Evolutionary conservation across 176 grass and related monocot species (phyloP).

Genomic region (Poa pratensis): DNA sequence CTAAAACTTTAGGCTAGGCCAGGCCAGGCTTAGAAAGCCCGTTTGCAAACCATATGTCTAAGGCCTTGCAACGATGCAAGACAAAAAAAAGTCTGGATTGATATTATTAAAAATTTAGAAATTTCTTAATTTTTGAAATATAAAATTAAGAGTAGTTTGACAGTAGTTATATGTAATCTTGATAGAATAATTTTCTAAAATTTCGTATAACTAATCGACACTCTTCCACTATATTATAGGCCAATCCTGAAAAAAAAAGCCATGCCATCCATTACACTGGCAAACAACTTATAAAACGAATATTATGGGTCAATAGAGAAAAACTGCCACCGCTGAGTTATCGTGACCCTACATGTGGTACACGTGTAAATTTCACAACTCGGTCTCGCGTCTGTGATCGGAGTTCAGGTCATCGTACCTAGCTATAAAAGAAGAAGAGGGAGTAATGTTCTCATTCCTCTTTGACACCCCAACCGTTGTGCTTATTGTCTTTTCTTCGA

Average conservation of each 20-base stretch:
- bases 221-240: neutral
- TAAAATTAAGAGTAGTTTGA: too few species aligned
- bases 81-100: too few species aligned
- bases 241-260: neutral
- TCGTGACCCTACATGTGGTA: neutral
- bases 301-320: neutral
- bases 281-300: neutral
- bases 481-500: neutral
- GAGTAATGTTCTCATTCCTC: neutral
- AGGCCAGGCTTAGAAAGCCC: too few species aligned
- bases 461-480: neutral
- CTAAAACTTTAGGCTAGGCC: too few species aligned
- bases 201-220: too few species aligned
- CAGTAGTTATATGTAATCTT: too few species aligned
- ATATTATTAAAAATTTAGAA: too few species aligned
- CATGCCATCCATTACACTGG: neutral
- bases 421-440: neutral
- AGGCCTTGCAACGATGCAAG: too few species aligned
- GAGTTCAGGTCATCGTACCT: neutral
- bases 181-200: too few species aligned
- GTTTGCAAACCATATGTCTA: too few species aligned
- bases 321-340: neutral
- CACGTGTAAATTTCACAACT: neutral
- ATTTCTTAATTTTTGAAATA: too few species aligned
- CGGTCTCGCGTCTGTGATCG: neutral